Evolutionary conservation across 2,329 filamentous ascomycete species (phyloP).

Genomic region (Colletotrichum sp.): DNA sequence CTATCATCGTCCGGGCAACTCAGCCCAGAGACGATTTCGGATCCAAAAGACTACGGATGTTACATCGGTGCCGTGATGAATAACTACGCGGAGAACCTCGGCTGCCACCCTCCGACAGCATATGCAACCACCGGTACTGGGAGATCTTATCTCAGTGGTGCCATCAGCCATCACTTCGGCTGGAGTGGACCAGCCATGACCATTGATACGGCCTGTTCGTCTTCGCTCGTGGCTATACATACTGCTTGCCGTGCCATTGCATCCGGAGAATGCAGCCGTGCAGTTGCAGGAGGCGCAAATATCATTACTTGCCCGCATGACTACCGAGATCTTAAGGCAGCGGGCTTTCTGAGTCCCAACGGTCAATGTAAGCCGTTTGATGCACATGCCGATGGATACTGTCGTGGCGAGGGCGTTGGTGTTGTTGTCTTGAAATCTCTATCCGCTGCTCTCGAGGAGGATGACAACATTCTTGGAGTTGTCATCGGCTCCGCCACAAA

Average conservation of each 20-base stretch:
- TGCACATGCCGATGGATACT: constrained; percentile 48
- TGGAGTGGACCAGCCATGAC: constrained; percentile 37
- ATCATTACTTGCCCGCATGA: constrained; percentile 28
- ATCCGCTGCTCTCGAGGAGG: constrained; percentile 47
- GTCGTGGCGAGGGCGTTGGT: constrained; percentile 50
- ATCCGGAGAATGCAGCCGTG: constrained; percentile 33
- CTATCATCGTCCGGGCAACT: constrained; percentile 32
- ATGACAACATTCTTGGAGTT: constrained; percentile 46
- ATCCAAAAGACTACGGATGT: constrained; percentile 29
- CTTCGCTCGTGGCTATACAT: constrained; percentile 37
- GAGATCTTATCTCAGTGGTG: constrained; percentile 34
- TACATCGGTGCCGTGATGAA: constrained; percentile 32
- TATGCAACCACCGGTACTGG: constrained; percentile 31
- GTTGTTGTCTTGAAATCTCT: constrained; percentile 51
- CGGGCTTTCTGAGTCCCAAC: constrained; percentile 30
- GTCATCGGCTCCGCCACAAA: constrained; percentile 42
- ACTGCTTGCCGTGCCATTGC: constrained; percentile 33
- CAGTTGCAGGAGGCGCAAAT: constrained; percentile 43
- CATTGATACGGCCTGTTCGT: constrained; percentile 42
- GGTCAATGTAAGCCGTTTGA: constrained; percentile 39
- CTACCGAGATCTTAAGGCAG: constrained; percentile 26
- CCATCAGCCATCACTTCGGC: constrained; percentile 37
- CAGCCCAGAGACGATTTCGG: constrained; percentile 25
- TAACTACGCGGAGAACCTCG: constrained; percentile 47
- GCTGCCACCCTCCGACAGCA: neutral